Evolutionary conservation across 2,329 filamentous ascomycete species (phyloP), one percentile per base, ranked within the genome.

Genomic region (Dissoconium aciculare): DNA sequence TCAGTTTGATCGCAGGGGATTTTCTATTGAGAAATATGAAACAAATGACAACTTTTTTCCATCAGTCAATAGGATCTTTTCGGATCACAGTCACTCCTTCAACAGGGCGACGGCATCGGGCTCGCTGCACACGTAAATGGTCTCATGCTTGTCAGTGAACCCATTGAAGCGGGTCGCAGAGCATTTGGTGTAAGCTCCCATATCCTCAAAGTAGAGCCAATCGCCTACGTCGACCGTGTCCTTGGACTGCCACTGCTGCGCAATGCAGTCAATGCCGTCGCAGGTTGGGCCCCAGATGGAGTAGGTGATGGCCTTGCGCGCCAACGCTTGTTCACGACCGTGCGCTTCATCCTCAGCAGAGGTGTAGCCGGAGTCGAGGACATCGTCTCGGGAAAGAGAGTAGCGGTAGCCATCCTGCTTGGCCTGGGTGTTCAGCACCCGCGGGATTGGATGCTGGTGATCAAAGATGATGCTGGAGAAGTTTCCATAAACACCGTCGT

Each of bases 401-500:
- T 51, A 51, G 28, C 51, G 45, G 49, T 42, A 51, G 6, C 46
- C 43, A 24, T 53, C 47, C 3, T 31, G 31, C 21, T 40, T 39
- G 27, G 41, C 35, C 17, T 26, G 33, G 17, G 46, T 47, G 31
- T 42, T 44, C 17, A 98, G 66, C 35, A 95, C 70, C 58, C 79
- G 81, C 33, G 87, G 82, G 27, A 79, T 60, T 1, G 89, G 89
- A 49, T 91, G 71, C 66, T 98, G 89, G 59, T 95, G 89, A 52
- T 95, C 89, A 55, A 94, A 98, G 66, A 95, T 93, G 67, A 95
- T 95, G 71, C 84, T 91, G 43, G 83, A 92, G 54, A 98, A 95
- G 63, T 95, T 95, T 50, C 89, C 89, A 52, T 98, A 98, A 32
- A 95, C 78, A 15, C 89, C 89, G 46, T 98, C 89, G 54, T 98